Conservation (phyloP, 768 basidiomycete species). For the Podaxis rugospora region DNA sequence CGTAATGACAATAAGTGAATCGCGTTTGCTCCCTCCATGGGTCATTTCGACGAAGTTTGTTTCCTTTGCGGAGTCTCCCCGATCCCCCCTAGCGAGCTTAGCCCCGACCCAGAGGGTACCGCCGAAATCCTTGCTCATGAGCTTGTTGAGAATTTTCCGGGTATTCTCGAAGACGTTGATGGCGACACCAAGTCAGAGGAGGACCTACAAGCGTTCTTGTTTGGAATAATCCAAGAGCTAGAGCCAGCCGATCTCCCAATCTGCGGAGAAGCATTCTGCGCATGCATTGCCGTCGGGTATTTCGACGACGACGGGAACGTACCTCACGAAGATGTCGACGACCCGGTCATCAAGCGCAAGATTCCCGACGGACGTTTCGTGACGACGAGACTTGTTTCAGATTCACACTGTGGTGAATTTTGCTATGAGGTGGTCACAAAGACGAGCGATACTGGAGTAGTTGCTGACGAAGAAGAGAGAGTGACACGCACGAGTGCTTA, state of each 20-base stretch:
- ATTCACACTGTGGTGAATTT: not conserved
- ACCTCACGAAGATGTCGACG: not conserved
- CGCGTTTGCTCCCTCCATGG: not conserved
- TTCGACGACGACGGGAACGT: constrained; percentile 1
- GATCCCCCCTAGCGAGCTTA: constrained; percentile 1
- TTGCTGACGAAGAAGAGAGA: not conserved
- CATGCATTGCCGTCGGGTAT: constrained; percentile 11
- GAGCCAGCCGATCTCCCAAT: not conserved
- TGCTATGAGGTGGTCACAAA: not conserved
- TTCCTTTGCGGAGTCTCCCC: constrained; percentile 10
- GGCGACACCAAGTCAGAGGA: not conserved
- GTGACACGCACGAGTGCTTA: not conserved
- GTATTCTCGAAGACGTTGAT: not conserved
- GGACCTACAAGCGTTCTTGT: not conserved
- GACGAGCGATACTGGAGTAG: not conserved
- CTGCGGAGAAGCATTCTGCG: not conserved
- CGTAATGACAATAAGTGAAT: not conserved
- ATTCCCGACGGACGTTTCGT: constrained; percentile 1
- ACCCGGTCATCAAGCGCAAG: not conserved
- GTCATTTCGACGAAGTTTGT: constrained; percentile 9
- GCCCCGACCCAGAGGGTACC: not conserved
- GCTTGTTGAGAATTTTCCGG: not conserved
- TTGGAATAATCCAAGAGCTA: not conserved
- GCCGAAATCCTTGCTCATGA: not conserved
- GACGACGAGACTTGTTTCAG: not conserved